A percentile compares a stretch with the other conserved stretches of the same genome.
Evolutionary conservation across 106 monocot species (phyloP).

Genomic region (Vanilla planifolia): DNA sequence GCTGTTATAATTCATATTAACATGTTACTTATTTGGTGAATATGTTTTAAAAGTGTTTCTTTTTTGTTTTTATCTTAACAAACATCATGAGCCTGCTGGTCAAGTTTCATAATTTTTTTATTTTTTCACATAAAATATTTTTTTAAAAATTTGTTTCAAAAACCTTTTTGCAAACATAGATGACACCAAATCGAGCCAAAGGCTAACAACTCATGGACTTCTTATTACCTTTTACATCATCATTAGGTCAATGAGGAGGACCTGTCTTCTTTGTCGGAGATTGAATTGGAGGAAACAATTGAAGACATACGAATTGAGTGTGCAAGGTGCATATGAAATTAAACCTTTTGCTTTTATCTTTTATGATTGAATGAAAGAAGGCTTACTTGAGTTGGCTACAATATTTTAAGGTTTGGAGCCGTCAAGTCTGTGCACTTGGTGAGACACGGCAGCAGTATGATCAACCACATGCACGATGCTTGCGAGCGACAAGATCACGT

Average conservation of each 20-base stretch:
- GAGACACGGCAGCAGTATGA: slow-evolving; percentile 4
- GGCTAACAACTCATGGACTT: too few relatives aligned
- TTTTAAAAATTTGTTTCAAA: too few relatives aligned
- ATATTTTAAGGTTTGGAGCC: slow-evolving; percentile 69
- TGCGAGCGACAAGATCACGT: slow-evolving; percentile 6
- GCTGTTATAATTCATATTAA: slow-evolving; percentile 1
- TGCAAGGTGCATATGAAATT: slow-evolving; percentile 34
- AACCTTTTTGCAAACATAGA: too few relatives aligned
- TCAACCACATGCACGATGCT: neutral
- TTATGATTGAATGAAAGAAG: neutral
- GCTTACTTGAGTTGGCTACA: neutral
- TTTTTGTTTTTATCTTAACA: too few relatives aligned
- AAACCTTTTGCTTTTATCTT: neutral
- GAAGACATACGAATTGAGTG: slow-evolving; percentile 89
- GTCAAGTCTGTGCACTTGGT: slow-evolving; percentile 72
- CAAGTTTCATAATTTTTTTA: too few relatives aligned
- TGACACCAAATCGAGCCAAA: too few relatives aligned
- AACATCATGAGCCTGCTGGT: too few relatives aligned
- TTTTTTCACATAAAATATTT: too few relatives aligned
- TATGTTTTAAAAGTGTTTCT: too few relatives aligned
- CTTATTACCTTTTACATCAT: neutral
- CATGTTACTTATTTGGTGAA: too few relatives aligned
- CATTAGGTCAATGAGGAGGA: slow-evolving; percentile 57
- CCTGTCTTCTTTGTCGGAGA: slow-evolving; percentile 30
- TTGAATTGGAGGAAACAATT: slow-evolving; percentile 65